Conservation (phyloP, 2,329 filamentous ascomycete species). For the Neonectria coccinea region DNA sequence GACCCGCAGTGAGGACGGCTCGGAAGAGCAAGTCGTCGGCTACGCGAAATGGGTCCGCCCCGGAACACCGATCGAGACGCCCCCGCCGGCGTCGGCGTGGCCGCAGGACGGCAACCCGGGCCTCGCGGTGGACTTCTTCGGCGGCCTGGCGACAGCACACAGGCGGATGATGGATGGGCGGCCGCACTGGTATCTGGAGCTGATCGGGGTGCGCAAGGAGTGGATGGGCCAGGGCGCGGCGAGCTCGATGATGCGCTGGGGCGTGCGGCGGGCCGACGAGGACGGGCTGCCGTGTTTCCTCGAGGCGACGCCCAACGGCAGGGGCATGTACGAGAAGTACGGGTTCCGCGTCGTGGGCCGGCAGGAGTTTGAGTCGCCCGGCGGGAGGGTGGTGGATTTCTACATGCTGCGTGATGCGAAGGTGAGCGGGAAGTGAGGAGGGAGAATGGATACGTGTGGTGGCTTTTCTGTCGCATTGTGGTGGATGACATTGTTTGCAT, state of each 20-base stretch:
- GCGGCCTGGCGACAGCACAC: constrained; percentile 51
- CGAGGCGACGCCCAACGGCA: constrained; percentile 62
- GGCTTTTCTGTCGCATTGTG: constrained; percentile 1
- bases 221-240: constrained; percentile 61
- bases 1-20: constrained; percentile 42
- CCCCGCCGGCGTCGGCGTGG: constrained; percentile 50
- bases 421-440: constrained; percentile 18
- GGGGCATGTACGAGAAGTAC: constrained; percentile 59
- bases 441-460: neutral
- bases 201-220: constrained; percentile 57
- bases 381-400: constrained; percentile 47
- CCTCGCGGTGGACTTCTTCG: constrained; percentile 56
- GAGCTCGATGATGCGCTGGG: constrained; percentile 60
- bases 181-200: constrained; percentile 63
- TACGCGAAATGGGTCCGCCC: constrained; percentile 62
- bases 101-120: constrained; percentile 53
- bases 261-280: constrained; percentile 58
- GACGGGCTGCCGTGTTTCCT: constrained; percentile 59
- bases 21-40: constrained; percentile 51
- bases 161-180: constrained; percentile 53
- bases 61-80: constrained; percentile 38
- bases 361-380: constrained; percentile 50
- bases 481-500: neutral
- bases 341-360: constrained; percentile 58
- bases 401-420: constrained; percentile 51